phyloP scores from a whole-genome alignment of 2,329 filamentous ascomycete species.

The Ceratocystis destructans region DNA sequence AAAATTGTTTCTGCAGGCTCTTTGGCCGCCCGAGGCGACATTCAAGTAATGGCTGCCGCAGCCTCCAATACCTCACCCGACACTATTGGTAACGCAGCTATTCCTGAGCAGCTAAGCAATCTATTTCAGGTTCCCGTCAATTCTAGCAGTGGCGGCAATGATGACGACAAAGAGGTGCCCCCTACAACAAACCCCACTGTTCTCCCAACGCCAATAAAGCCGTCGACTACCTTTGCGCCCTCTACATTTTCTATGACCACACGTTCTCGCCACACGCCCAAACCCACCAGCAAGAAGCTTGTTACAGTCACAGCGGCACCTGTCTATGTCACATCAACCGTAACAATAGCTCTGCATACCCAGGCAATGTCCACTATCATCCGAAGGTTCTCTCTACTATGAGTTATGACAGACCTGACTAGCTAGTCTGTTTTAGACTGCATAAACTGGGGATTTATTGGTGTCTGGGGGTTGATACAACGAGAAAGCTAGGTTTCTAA shows the following conservation, averaged over 20 bases:
- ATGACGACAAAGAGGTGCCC: conserved; percentile 12
- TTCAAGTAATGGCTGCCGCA: neutral
- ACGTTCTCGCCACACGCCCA: neutral
- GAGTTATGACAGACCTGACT: neutral
- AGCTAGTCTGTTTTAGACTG: neutral
- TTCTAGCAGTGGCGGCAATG: neutral
- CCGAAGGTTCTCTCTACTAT: conserved; percentile 9
- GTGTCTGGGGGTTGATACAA: too few species aligned
- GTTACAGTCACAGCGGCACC: conserved; percentile 22
- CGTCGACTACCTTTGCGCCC: conserved; percentile 8
- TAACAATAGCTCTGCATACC: conserved; percentile 11
- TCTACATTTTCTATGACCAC: conserved; percentile 12
- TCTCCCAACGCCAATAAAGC: neutral
- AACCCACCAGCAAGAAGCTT: conserved; percentile 13
- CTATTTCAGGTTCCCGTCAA: conserved; percentile 32
- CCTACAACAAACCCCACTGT: conserved; percentile 19
- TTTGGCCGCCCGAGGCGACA: neutral
- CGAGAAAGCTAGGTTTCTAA: too few species aligned
- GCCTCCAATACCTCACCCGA: conserved; percentile 21
- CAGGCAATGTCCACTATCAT: conserved; percentile 10
- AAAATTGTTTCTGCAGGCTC: conserved; percentile 24
- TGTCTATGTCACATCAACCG: conserved; percentile 28
- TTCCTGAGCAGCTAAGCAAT: conserved; percentile 33
- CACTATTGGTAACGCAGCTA: conserved; percentile 32
- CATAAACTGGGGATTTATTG: neutral